phyloP scores from a whole-genome alignment of 148 eudicot genomes.

The Linanthus parryae region DNA sequence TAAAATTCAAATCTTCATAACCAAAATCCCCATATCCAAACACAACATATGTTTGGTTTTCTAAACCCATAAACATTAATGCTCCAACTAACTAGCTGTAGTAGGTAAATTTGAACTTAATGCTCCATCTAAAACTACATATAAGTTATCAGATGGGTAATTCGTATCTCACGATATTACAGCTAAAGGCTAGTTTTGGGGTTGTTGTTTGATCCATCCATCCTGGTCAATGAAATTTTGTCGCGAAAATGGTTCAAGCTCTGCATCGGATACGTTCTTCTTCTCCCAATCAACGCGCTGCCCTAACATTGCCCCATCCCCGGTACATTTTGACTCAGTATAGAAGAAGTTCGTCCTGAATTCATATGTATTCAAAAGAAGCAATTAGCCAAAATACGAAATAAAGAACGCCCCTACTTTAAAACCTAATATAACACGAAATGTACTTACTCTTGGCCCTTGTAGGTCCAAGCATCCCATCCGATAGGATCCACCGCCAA shows the following conservation, averaged over 20 bases:
- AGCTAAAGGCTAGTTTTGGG: too few relatives aligned
- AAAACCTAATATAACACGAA: too few relatives aligned
- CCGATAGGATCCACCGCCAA: constrained; percentile 20
- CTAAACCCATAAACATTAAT: too few relatives aligned
- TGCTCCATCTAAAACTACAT: too few relatives aligned
- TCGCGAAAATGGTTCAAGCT: constrained; percentile 3
- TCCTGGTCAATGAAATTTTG: constrained; percentile 24
- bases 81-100: too few relatives aligned
- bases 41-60: too few relatives aligned
- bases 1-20: too few relatives aligned
- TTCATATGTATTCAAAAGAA: background rate
- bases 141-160: too few relatives aligned
- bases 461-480: constrained; percentile 20
- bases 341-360: constrained; percentile 13
- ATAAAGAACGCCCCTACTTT: background rate
- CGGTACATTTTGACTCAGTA: constrained; percentile 16
- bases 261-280: background rate
- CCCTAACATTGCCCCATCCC: constrained; percentile 20
- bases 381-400: background rate
- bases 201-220: constrained; percentile 15
- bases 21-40: too few relatives aligned
- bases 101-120: too few relatives aligned
- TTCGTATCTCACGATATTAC: too few relatives aligned
- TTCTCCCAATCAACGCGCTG: constrained; percentile 26
- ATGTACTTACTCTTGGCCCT: constrained; percentile 15